phyloP scores from a whole-genome alignment of 805 yeast genomes.

The Maudiozyma saulgeensis region DNA sequence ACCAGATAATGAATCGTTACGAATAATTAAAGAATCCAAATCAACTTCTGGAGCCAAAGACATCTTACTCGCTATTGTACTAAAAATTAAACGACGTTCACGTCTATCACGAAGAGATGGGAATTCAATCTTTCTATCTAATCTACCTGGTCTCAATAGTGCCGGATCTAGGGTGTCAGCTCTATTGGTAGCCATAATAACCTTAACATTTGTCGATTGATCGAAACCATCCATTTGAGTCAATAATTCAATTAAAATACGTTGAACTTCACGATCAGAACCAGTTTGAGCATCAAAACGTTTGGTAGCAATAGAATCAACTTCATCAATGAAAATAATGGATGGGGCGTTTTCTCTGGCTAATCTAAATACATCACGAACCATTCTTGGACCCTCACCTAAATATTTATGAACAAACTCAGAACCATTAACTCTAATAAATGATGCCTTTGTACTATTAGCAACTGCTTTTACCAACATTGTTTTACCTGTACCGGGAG shows the following conservation, averaged over 20 bases:
- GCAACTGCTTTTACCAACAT: constrained; percentile 99
- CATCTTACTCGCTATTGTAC: constrained; percentile 95
- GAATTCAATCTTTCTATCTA: constrained; percentile 96
- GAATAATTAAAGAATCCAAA: constrained; percentile 83
- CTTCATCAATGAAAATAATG: constrained; percentile 95
- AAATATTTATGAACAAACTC: constrained; percentile 96
- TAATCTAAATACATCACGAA: constrained; percentile 91
- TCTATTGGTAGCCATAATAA: constrained; percentile 98
- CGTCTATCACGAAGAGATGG: constrained; percentile 94
- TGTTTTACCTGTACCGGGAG: constrained; percentile 99
- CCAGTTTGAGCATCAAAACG: constrained; percentile 99
- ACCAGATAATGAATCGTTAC: constrained; percentile 96
- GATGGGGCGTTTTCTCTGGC: constrained; percentile 97
- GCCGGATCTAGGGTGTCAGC: constrained; percentile 99
- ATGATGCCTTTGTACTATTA: constrained; percentile 88
- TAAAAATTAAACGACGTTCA: constrained; percentile 91
- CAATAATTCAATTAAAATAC: constrained; percentile 87
- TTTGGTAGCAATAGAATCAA: constrained; percentile 97
- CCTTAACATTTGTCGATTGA: constrained; percentile 89
- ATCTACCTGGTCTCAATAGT: constrained; percentile 92
- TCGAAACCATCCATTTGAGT: constrained; percentile 99
- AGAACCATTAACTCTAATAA: constrained; percentile 94
- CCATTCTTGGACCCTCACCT: constrained; percentile 99
- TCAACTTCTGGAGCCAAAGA: constrained; percentile 96
- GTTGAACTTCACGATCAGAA: constrained; percentile 98